A percentile compares a stretch with the other conserved stretches of the same genome.
Conservation (phyloP, 768 basidiomycete species). For the Inosperma sp. region DNA sequence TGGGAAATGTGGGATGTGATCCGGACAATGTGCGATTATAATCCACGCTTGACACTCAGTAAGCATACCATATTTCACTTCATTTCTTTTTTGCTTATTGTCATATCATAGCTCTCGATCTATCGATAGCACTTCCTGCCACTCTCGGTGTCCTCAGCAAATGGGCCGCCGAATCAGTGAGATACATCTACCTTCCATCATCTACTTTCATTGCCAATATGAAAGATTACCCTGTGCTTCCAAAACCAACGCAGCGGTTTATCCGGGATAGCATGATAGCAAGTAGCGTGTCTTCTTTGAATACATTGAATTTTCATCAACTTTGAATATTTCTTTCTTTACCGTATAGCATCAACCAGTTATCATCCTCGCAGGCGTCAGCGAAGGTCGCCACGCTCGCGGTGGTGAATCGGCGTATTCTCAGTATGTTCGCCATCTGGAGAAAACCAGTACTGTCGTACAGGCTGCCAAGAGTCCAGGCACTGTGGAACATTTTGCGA, state of each 20-base stretch:
- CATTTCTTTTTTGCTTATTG: neutral
- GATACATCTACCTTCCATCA: slow-evolving; percentile 82
- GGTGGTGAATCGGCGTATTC: slow-evolving; percentile 87
- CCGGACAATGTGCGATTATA: slow-evolving; percentile 83
- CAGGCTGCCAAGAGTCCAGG: slow-evolving; percentile 61
- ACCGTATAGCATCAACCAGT: slow-evolving; percentile 71
- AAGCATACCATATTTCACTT: slow-evolving; percentile 18
- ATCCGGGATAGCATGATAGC: slow-evolving; percentile 87
- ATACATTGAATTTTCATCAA: slow-evolving; percentile 3
- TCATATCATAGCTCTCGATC: slow-evolving; percentile 69
- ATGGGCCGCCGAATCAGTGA: slow-evolving; percentile 94
- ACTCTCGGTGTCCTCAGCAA: slow-evolving; percentile 70
- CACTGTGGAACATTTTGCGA: slow-evolving; percentile 85
- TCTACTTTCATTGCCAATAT: slow-evolving; percentile 91
- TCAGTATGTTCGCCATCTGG: slow-evolving; percentile 82
- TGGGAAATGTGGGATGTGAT: slow-evolving; percentile 99
- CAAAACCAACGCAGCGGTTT: slow-evolving; percentile 89
- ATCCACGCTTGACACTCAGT: slow-evolving; percentile 69
- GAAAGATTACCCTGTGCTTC: slow-evolving; percentile 95
- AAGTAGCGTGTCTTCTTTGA: slow-evolving; percentile 25
- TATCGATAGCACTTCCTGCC: slow-evolving; percentile 82
- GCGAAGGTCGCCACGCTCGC: slow-evolving; percentile 56
- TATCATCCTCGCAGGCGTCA: slow-evolving; percentile 73
- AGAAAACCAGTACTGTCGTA: slow-evolving; percentile 68
- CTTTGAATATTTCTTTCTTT: slow-evolving; percentile 19